A percentile compares a stretch with the other conserved stretches of the same genome.
Conservation (phyloP, 148 eudicot species). For the Diospyros kaki region DNA sequence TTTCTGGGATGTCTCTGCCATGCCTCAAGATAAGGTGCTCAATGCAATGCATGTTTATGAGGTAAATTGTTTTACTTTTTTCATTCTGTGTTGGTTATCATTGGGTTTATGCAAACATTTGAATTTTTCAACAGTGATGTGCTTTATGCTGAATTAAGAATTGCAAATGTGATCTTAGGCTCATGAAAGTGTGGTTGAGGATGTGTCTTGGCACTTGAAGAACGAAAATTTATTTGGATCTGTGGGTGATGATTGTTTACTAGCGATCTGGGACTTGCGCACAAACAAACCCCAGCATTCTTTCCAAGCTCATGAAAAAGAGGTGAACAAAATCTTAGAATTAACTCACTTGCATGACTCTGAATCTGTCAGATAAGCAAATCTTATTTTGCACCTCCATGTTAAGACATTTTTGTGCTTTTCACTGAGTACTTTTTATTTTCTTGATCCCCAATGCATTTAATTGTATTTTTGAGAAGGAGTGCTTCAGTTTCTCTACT, state of each 20-base stretch:
- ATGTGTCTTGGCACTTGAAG: slow-evolving; percentile 85
- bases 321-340: slow-evolving; percentile 38
- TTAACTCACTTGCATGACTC: background rate
- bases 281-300: slow-evolving; percentile 76
- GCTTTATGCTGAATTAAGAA: background rate
- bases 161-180: slow-evolving; percentile 40
- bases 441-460: background rate
- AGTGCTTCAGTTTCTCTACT: background rate
- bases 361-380: background rate
- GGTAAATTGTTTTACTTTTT: slow-evolving; percentile 32
- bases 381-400: background rate
- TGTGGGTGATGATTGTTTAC: slow-evolving; percentile 77
- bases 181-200: slow-evolving; percentile 74
- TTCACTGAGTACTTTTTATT: background rate
- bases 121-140: background rate
- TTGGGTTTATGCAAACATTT: background rate
- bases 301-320: slow-evolving; percentile 76
- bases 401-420: background rate
- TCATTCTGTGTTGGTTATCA: background rate
- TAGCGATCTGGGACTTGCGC: slow-evolving; percentile 90
- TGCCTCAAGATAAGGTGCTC: slow-evolving; percentile 63
- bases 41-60: slow-evolving; percentile 55
- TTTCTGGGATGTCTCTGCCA: slow-evolving; percentile 78
- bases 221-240: slow-evolving; percentile 85
- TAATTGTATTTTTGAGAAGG: background rate